Conservation (phyloP, 164 flowering plant species). For the Vitis cinerea region DNA sequence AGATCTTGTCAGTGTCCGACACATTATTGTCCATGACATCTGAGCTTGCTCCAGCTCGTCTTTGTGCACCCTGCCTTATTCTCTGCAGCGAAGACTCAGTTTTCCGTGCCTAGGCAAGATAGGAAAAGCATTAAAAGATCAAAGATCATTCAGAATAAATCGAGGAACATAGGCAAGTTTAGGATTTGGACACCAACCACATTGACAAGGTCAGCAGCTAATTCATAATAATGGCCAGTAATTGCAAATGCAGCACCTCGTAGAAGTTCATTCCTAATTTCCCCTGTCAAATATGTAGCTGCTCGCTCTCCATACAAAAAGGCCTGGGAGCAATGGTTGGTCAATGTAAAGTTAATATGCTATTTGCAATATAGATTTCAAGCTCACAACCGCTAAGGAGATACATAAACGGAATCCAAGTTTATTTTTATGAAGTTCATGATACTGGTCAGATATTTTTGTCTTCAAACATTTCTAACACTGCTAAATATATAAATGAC, state of each 20-base stretch:
- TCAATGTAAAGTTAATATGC: background rate
- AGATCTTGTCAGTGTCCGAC: constrained; percentile 86
- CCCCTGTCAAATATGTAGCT: constrained; percentile 47
- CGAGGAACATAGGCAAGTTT: background rate
- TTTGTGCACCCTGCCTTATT: constrained; percentile 81
- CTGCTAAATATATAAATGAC: too few relatives aligned
- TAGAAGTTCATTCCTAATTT: constrained; percentile 51
- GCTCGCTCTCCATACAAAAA: constrained; percentile 83
- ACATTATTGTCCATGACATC: constrained; percentile 70
- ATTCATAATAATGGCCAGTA: constrained; percentile 66
- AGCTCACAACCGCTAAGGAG: background rate
- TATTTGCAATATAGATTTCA: too few relatives aligned
- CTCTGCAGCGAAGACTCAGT: constrained; percentile 82
- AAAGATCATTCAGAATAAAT: background rate
- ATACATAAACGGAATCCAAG: background rate
- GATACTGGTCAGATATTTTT: too few relatives aligned
- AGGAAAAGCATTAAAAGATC: background rate
- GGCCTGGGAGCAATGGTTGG: constrained; percentile 31
- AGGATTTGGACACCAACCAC: constrained; percentile 54
- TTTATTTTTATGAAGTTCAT: too few relatives aligned
- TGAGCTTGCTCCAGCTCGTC: constrained; percentile 76
- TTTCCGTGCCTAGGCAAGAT: constrained; percentile 61
- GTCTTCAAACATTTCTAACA: too few relatives aligned
- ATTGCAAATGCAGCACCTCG: constrained; percentile 65
- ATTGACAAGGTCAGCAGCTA: constrained; percentile 73